These are phyloP conservation scores for Prunus mume DNA, from an alignment of 306 rosid genomes.

Conservation along the genomic window DNA sequence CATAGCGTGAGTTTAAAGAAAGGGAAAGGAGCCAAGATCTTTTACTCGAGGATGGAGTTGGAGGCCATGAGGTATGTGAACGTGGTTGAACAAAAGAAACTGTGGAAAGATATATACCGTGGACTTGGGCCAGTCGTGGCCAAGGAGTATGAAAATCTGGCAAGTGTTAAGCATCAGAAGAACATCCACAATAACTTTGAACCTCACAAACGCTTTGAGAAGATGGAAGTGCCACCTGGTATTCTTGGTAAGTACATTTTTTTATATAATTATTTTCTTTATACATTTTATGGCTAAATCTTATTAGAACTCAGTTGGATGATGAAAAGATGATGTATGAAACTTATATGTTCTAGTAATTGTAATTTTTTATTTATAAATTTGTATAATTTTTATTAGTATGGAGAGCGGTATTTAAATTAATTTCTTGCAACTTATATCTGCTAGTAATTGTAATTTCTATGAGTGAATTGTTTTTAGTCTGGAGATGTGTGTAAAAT, in stretches of 20 bases:
- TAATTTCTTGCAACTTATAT: neutral
- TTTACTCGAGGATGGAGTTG: slow-evolving; percentile 58
- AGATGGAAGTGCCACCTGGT: slow-evolving; percentile 2
- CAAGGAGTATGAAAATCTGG: slow-evolving; percentile 55
- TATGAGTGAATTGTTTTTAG: neutral
- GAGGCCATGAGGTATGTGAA: slow-evolving; percentile 63
- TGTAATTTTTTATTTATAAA: neutral
- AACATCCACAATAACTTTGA: slow-evolving; percentile 21
- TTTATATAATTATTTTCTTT: neutral
- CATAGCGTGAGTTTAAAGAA: neutral
- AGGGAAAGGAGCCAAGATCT: slow-evolving; percentile 29
- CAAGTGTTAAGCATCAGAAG: slow-evolving; percentile 35
- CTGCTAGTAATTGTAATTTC: neutral
- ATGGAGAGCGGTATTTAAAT: neutral
- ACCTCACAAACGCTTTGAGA: slow-evolving; percentile 29
- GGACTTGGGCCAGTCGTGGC: slow-evolving; percentile 48
- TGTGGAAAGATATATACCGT: slow-evolving; percentile 55
- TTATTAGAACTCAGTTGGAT: neutral
- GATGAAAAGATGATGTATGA: neutral
- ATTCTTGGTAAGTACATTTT: neutral
- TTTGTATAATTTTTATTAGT: neutral
- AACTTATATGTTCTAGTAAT: neutral
- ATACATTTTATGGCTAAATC: neutral
- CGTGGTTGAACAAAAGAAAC: slow-evolving; percentile 41
- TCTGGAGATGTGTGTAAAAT: neutral